phyloP scores from a whole-genome alignment of 1,284 basidiomycete genomes.

The Apiotrichum sp. region DNA sequence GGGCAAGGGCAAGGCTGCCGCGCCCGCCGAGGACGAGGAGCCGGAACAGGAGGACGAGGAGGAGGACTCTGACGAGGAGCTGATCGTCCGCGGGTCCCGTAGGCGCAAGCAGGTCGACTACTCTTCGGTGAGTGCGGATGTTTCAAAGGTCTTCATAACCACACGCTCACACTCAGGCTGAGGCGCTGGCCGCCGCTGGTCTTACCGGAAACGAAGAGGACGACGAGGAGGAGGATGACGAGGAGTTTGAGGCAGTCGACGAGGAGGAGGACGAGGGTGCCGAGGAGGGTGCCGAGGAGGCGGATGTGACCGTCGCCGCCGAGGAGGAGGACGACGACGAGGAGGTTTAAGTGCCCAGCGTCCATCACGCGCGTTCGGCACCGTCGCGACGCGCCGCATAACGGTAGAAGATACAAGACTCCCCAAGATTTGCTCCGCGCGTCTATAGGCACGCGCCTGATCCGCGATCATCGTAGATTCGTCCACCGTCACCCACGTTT shows the following conservation, averaged over 20 bases:
- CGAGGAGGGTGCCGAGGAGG: conserved; percentile 14
- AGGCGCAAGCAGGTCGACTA: conserved; percentile 32
- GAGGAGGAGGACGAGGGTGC: conserved; percentile 19
- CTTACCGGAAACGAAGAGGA: conserved; percentile 16
- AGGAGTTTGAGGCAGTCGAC: conserved; percentile 21
- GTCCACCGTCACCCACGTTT: too few species aligned
- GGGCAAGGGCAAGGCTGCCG: conserved; percentile 32
- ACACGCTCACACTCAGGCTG: conserved; percentile 19
- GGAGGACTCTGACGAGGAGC: conserved; percentile 24
- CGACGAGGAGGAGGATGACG: conserved; percentile 21
- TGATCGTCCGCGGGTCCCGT: conserved; percentile 27
- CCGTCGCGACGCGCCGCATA: too few species aligned
- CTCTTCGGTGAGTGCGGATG: conserved; percentile 26
- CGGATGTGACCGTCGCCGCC: conserved; percentile 19
- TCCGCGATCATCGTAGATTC: too few species aligned
- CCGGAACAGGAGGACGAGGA: conserved; percentile 22
- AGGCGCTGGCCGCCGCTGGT: conserved; percentile 34
- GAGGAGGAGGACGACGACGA: conserved; percentile 27
- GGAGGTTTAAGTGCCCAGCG: conserved; percentile 27
- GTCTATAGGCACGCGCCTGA: too few species aligned
- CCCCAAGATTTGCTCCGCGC: too few species aligned
- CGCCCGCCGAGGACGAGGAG: conserved; percentile 17
- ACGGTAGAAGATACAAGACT: too few species aligned
- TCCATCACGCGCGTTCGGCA: not conserved
- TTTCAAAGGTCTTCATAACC: too few species aligned